Evolutionary conservation across 2,329 filamentous ascomycete species (phyloP), one percentile per base, ranked within the genome.

Genomic region (Claviceps purpurea): DNA sequence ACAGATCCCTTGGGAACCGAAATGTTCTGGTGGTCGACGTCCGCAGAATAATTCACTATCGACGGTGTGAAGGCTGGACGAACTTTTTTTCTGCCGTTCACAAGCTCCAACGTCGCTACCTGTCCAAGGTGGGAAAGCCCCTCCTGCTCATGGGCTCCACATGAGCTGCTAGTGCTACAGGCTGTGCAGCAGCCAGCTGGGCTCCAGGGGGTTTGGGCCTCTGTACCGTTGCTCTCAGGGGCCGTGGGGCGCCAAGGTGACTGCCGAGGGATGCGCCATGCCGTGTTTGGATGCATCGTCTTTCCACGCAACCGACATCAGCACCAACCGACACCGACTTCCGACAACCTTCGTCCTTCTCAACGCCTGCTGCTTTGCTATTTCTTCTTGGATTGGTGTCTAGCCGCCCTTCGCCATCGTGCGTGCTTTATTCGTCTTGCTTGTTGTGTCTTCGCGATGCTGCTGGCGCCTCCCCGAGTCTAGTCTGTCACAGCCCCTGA

Each of bases 31-130:
- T 22, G 18, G 4, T 13, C 41, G 22, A 34, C 22, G 37, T 46
- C 41, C 2, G 5, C 47, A 30, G 7, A 41, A 42, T 18, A 20
- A 22, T 39, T 47, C 34, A 40, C 10, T 11, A 14, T 10, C 18
- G 2, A 42, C 18, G 41, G n/a, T 3, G 16, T 22, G 41, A 20
- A 42, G 51, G 49, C 47, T 47, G 38, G 49, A 52, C 48, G 51
- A 59, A 56, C 58, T 58, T 58, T 63, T 63, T 63, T 63, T 61
- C 58, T 37, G 45, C 20, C 56, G 56, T 42, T 37, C 47, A 41
- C 22, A 26, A 44, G n/a, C 40, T 38, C 46, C 22, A 37, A 45
- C 34, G 18, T 30, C 20, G 43, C 48, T 47, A 47, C n/a, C n/a
- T n/a, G 34, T 38, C 39, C 14, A n/a, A 30, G 24, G 14, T 42